Percentiles rank a stretch among this genome's conserved stretches.
phyloP scores from a whole-genome alignment of 2,329 filamentous ascomycete species.

The Calycina herbarum region DNA sequence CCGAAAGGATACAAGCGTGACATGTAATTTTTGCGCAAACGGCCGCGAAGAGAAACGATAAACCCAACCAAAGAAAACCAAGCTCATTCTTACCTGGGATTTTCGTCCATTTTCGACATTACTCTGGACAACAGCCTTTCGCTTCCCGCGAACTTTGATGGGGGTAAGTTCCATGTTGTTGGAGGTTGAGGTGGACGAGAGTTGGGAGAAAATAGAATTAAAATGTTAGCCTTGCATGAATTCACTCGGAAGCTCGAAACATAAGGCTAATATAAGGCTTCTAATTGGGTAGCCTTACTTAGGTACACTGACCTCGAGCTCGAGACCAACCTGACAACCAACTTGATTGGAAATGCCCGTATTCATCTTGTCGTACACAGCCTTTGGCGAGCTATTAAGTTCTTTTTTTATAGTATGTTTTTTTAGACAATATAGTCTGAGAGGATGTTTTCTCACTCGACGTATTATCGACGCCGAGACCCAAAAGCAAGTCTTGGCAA shows the following conservation, averaged over 20 bases:
- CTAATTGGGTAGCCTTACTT: neutral
- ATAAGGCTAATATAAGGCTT: neutral
- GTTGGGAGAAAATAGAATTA: neutral
- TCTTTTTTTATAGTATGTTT: too few relatives aligned
- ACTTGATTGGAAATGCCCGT: too few relatives aligned
- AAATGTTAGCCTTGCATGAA: neutral
- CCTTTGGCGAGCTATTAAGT: too few relatives aligned
- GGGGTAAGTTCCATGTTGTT: constrained; percentile 33
- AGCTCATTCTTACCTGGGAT: neutral
- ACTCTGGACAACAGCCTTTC: constrained; percentile 13
- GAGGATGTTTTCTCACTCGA: too few relatives aligned
- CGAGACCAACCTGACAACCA: too few relatives aligned
- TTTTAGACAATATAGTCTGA: too few relatives aligned
- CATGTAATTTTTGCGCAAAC: too few relatives aligned
- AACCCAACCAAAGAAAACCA: too few relatives aligned
- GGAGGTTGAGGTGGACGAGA: neutral
- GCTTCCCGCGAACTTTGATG: constrained; percentile 36
- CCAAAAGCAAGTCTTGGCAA: neutral
- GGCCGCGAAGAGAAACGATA: too few relatives aligned
- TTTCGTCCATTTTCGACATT: neutral
- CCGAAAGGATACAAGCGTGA: too few relatives aligned
- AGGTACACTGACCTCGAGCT: too few relatives aligned
- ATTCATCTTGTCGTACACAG: too few relatives aligned
- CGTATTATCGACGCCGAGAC: neutral
- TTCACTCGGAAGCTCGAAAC: neutral